These are phyloP conservation scores for Brassica nigra DNA, from an alignment of 345 rosid genomes.

Conservation along the genomic window DNA sequence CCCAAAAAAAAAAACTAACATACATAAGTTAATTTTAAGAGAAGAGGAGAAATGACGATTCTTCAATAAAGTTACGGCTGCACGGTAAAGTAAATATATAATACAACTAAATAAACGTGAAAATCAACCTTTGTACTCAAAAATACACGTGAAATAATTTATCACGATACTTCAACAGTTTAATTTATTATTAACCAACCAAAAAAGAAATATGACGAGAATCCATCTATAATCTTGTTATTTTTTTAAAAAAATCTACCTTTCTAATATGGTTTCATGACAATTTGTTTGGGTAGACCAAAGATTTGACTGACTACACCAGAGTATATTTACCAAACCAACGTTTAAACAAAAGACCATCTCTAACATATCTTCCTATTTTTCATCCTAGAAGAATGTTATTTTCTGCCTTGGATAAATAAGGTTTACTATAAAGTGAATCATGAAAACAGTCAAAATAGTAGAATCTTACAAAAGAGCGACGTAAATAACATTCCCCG, in stretches of 20 bases:
- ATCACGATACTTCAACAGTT: neutral
- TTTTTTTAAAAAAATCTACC: neutral
- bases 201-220: constrained; percentile 4
- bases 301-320: neutral
- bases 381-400: neutral
- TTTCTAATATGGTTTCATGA: neutral
- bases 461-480: neutral
- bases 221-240: neutral
- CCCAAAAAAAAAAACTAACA: neutral
- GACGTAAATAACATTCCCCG: constrained; percentile 11
- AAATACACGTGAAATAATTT: constrained; percentile 20
- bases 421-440: constrained; percentile 11
- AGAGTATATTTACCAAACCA: constrained; percentile 8
- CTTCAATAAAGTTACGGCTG: neutral
- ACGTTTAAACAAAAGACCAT: neutral
- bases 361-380: neutral
- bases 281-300: constrained; percentile 5
- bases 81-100: neutral
- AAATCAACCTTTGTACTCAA: neutral
- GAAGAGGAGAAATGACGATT: neutral
- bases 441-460: neutral
- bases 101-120: constrained; percentile 12
- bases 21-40: neutral
- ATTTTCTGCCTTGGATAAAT: neutral
- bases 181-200: neutral